Conservation (phyloP, 805 yeast genomes). For the Ogataea naganishii region DNA sequence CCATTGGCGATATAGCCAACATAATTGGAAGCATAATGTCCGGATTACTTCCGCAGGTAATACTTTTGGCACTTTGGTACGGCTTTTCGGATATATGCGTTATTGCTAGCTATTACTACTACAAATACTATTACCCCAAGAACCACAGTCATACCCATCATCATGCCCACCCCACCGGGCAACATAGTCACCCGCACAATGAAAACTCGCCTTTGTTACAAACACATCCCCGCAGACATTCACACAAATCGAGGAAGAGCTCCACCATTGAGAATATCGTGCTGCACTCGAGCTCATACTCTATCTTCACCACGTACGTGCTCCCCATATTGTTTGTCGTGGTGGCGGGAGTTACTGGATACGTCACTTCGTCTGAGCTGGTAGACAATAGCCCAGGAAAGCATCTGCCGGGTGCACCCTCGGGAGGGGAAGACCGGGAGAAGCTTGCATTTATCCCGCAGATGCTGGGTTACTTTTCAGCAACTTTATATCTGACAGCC, state of each 20-base stretch:
- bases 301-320: slow-evolving; percentile 40
- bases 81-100: slow-evolving; percentile 64
- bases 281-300: slow-evolving; percentile 36
- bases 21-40: slow-evolving; percentile 67
- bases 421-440: slow-evolving; percentile 14
- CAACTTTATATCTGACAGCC: slow-evolving; percentile 61
- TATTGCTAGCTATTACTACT: slow-evolving; percentile 52
- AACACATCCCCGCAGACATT: slow-evolving; percentile 8
- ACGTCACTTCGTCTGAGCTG: slow-evolving; percentile 34
- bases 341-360: slow-evolving; percentile 56
- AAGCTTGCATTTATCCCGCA: slow-evolving; percentile 47
- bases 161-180: slow-evolving; percentile 8
- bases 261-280: slow-evolving; percentile 46
- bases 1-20: slow-evolving; percentile 63
- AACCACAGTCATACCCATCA: slow-evolving; percentile 17
- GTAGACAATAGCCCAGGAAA: slow-evolving; percentile 14
- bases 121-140: slow-evolving; percentile 36
- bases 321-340: slow-evolving; percentile 56
- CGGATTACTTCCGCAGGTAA: slow-evolving; percentile 56
- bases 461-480: slow-evolving; percentile 62
- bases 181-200: slow-evolving; percentile 10
- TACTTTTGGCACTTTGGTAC: slow-evolving; percentile 68
- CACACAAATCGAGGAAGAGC: slow-evolving; percentile 5
- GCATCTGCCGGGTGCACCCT: slow-evolving; percentile 12
- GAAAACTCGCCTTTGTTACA: slow-evolving; percentile 27